A percentile compares a stretch with the other conserved stretches of the same genome.
phyloP scores from a whole-genome alignment of 805 yeast genomes.

The Wickerhamiella hasegawae region DNA sequence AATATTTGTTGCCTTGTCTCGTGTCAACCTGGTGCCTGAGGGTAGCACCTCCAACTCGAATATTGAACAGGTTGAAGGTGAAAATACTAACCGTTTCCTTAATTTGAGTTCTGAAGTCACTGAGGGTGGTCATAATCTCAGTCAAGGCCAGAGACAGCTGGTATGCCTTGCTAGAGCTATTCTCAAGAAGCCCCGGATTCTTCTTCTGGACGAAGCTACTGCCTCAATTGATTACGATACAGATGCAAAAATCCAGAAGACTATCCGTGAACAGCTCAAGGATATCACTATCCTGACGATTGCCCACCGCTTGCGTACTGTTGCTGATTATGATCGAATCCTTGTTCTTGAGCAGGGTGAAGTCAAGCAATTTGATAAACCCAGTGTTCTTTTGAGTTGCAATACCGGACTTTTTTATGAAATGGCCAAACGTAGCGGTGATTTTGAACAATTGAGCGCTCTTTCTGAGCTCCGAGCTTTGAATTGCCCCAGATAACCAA shows the following conservation, averaged over 20 bases:
- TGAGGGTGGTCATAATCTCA: slow-evolving; percentile 74
- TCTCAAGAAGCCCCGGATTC: slow-evolving; percentile 51
- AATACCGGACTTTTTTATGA: slow-evolving; percentile 39
- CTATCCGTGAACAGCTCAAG: slow-evolving; percentile 50
- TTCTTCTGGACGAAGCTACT: slow-evolving; percentile 73
- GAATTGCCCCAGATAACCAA: too few relatives aligned
- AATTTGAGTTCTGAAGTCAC: slow-evolving; percentile 38
- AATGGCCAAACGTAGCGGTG: slow-evolving; percentile 84
- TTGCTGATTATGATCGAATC: slow-evolving; percentile 58
- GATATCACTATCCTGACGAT: slow-evolving; percentile 69
- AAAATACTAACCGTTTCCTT: slow-evolving; percentile 56
- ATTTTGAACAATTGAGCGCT: slow-evolving; percentile 59
- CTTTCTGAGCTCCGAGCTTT: too few relatives aligned
- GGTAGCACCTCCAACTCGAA: slow-evolving; percentile 10
- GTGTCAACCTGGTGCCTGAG: slow-evolving; percentile 41
- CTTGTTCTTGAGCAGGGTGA: slow-evolving; percentile 72
- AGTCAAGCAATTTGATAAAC: slow-evolving; percentile 59
- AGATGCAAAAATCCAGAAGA: slow-evolving; percentile 59
- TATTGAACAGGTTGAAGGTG: slow-evolving; percentile 21
- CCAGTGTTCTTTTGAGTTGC: slow-evolving; percentile 39
- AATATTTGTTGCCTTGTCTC: slow-evolving; percentile 41
- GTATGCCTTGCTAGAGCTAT: slow-evolving; percentile 74
- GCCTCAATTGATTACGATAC: slow-evolving; percentile 67
- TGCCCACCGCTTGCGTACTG: slow-evolving; percentile 72
- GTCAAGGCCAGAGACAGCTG: slow-evolving; percentile 84